Evolutionary conservation across 2,329 filamentous ascomycete genomes (phyloP).

Genomic region (Parascedosporium putredinis): DNA sequence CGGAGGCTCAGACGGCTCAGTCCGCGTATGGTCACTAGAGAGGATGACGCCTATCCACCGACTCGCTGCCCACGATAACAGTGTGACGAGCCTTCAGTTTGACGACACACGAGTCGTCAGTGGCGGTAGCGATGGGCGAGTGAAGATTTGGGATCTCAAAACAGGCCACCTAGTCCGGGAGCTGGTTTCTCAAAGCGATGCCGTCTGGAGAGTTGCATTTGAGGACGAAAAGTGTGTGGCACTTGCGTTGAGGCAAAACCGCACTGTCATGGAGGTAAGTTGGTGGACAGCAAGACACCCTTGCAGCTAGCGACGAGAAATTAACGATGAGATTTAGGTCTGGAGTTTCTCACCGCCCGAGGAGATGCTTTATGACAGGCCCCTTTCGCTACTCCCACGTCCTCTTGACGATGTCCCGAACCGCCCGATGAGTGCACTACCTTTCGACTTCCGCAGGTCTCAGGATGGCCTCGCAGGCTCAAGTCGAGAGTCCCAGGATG

Average conservation of each 20-base stretch:
- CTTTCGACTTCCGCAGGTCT: constrained; percentile 30
- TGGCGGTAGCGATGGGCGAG: constrained; percentile 90
- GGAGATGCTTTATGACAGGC: constrained; percentile 46
- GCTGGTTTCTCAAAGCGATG: constrained; percentile 81
- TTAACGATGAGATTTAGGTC: constrained; percentile 45
- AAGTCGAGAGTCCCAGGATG: constrained; percentile 32
- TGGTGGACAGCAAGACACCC: constrained; percentile 7
- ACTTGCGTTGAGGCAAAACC: constrained; percentile 72
- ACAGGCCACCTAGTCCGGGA: constrained; percentile 85
- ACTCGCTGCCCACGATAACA: constrained; percentile 93
- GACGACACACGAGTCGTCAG: constrained; percentile 93
- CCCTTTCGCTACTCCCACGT: constrained; percentile 38
- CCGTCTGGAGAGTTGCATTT: constrained; percentile 95
- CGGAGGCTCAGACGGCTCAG: constrained; percentile 89
- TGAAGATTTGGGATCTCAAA: constrained; percentile 96
- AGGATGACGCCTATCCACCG: constrained; percentile 88
- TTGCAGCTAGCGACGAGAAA: background rate
- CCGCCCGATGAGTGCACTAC: constrained; percentile 41
- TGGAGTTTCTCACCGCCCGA: constrained; percentile 91
- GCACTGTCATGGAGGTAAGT: constrained; percentile 94
- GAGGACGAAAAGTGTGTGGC: constrained; percentile 98
- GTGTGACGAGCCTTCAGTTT: constrained; percentile 94
- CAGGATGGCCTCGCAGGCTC: constrained; percentile 19
- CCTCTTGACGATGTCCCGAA: constrained; percentile 33
- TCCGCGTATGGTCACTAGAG: constrained; percentile 89